Percentiles rank a stretch among this genome's conserved stretches.
phyloP scores from a whole-genome alignment of 176 grass and related monocot species.

The Microstegium vimineum region DNA sequence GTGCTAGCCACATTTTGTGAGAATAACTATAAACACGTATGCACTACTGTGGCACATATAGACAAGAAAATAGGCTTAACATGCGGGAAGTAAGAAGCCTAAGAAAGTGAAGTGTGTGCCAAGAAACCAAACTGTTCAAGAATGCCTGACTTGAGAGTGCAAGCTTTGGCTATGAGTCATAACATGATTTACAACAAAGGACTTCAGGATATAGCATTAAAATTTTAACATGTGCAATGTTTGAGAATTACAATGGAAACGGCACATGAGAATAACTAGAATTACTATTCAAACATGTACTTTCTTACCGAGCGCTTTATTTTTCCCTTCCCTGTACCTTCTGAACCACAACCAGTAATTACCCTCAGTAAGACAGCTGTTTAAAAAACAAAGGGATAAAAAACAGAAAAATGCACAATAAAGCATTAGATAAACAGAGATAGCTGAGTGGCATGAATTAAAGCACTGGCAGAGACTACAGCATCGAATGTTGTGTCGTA shows the following conservation, averaged over 20 bases:
- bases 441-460: background rate
- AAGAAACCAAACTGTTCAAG: background rate
- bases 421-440: slow-evolving; percentile 24
- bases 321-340: slow-evolving; percentile 85
- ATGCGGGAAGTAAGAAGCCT: background rate
- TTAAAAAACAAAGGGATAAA: slow-evolving; percentile 1
- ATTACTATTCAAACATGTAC: background rate
- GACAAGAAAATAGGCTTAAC: background rate
- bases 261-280: background rate
- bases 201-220: slow-evolving; percentile 2
- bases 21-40: background rate
- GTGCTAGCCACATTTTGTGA: background rate
- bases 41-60: background rate
- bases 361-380: slow-evolving; percentile 76
- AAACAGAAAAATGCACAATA: background rate
- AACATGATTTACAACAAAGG: background rate
- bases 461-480: background rate
- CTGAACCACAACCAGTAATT: slow-evolving; percentile 78
- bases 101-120: background rate
- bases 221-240: background rate
- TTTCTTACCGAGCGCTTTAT: slow-evolving; percentile 69
- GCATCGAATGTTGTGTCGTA: background rate
- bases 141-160: background rate
- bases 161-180: background rate
- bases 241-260: background rate